Conservation (phyloP, 1,284 basidiomycete species). For the Trametes versicolor region DNA sequence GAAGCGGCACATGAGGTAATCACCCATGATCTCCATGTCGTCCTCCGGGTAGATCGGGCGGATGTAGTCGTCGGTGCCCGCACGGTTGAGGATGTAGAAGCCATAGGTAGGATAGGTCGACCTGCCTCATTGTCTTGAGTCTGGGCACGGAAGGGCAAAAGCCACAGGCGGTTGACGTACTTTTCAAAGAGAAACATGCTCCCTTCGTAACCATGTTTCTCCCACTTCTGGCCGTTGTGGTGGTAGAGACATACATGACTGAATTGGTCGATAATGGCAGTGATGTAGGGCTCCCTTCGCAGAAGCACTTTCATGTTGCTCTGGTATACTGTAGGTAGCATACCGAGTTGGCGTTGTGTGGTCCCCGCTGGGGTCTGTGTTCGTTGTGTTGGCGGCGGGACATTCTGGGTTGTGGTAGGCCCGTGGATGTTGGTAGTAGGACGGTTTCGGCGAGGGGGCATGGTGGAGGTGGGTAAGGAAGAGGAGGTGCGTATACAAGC, state of each 20-base stretch:
- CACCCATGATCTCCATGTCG: constrained; percentile 69
- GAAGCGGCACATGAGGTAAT: constrained; percentile 80
- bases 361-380: constrained; percentile 37
- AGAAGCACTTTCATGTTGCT: constrained; percentile 88
- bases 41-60: constrained; percentile 84
- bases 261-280: constrained; percentile 85
- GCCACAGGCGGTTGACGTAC: constrained; percentile 50
- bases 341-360: constrained; percentile 38
- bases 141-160: constrained; percentile 10
- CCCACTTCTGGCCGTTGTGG: constrained; percentile 77
- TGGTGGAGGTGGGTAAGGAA: constrained; percentile 26
- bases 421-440: constrained; percentile 39
- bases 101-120: constrained; percentile 83
- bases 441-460: constrained; percentile 43
- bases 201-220: constrained; percentile 88
- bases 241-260: constrained; percentile 86
- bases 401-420: constrained; percentile 24
- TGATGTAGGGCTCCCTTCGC: constrained; percentile 82
- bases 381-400: constrained; percentile 33
- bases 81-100: constrained; percentile 88
- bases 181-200: constrained; percentile 91
- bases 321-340: constrained; percentile 55
- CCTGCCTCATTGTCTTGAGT: constrained; percentile 45
- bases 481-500: constrained; percentile 1
- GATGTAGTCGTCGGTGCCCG: constrained; percentile 86